Base-by-base conservation (phyloP, 805 yeast species). In the Suhomyces canberraensis region DNA sequence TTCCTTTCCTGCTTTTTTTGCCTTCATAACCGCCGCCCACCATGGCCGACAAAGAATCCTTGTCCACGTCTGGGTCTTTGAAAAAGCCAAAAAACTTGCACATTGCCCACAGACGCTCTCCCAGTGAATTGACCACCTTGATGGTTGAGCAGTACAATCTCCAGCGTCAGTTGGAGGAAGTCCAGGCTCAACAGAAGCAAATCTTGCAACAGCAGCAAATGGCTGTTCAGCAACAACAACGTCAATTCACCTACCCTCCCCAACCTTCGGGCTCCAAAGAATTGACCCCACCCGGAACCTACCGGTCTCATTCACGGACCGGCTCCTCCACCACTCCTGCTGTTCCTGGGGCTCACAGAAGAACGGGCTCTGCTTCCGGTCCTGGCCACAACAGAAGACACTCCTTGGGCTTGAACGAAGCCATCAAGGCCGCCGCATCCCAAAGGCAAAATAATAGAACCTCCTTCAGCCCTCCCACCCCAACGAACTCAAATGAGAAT, bases 51-150 rank as follows among this genome's bases (percentile, higher is more conserved):
- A 32, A 32, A 24, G 45, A 40, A 30, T 37, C 33, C 35, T 31
- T 36, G 34, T 28, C 45, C 16, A 16, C 37, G 29, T 40, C 42
- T 14, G 27, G 35, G 11, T 35, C 39, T 22, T 36, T 43, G 16
- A 36, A 34, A 21, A 58, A 56, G 46, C 62, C 66, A 2, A 60
- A 56, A 35, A 66, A 62, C 48, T 54, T 93, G 42, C 95, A 89
- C 64, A 89, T 91, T 46, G 98, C 98, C n/a, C 98, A 93, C 54
- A 78, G 98, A 54, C 76, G 96, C 42, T 84, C 97, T 3, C 97
- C 97, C n/a, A 79, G 90, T 48, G 98, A 93, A 59, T 71, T 93
- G 58, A 91, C 98, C 2, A 84, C 84, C 37, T 69, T 91, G 46
- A 91, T 91, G 96, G 59, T 87, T 52, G 98, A 91, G 62, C 95